Evolutionary conservation across 2,329 filamentous ascomycete genomes (phyloP).

Genomic region (Penicillium crustosum): DNA sequence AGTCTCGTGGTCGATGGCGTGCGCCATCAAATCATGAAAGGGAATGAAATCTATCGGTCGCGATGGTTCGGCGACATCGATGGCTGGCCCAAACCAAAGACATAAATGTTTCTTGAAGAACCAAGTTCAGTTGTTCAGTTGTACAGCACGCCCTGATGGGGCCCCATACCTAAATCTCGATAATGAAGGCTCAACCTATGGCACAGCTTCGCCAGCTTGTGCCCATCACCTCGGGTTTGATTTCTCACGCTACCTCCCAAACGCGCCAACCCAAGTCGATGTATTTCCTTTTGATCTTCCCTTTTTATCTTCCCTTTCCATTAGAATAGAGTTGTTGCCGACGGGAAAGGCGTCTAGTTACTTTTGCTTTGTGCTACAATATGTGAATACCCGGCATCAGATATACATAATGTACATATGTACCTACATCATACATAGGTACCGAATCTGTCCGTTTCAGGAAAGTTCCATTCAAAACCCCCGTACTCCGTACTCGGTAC

Average conservation of each 20-base stretch:
- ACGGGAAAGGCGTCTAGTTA: not conserved
- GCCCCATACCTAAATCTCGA: not conserved
- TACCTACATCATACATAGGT: not conserved
- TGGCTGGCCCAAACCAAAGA: conserved; percentile 27
- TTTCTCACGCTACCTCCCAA: not conserved
- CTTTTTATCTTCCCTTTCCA: not conserved
- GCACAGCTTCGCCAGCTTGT: not conserved
- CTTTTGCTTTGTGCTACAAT: not conserved
- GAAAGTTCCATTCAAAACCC: not conserved
- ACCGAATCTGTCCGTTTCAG: not conserved
- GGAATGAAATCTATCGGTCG: conserved; percentile 30
- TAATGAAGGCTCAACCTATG: not conserved
- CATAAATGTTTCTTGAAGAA: not conserved
- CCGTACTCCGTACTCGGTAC: no score
- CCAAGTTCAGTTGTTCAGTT: not conserved
- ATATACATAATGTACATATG: not conserved
- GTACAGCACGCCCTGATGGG: not conserved
- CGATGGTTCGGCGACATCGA: conserved; percentile 27
- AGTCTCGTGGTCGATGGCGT: conserved; percentile 22
- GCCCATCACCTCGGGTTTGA: not conserved
- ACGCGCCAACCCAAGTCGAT: not conserved
- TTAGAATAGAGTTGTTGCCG: not conserved
- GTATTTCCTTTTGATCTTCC: no score
- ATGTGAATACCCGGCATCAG: not conserved
- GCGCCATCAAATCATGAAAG: conserved; percentile 20